phyloP scores from a whole-genome alignment of 306 rosid genomes.

The Canavalia ensiformis region DNA sequence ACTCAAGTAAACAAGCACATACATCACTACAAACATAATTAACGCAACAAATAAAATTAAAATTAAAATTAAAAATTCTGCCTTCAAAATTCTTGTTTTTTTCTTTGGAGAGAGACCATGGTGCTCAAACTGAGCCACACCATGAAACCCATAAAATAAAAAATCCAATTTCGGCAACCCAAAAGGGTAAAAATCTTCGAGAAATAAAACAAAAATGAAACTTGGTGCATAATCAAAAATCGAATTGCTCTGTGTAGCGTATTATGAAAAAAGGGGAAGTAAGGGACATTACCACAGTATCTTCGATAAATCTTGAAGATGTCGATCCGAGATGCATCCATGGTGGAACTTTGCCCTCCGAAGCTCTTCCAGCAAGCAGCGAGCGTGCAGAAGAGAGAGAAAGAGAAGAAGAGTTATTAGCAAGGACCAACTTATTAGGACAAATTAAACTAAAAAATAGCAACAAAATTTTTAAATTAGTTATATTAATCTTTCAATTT shows the following conservation, averaged over 20 bases:
- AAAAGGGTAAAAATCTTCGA: background rate
- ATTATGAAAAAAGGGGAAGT: background rate
- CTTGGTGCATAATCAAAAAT: background rate
- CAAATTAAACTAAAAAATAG: too few relatives aligned
- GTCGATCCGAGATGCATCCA: slow-evolving; percentile 71
- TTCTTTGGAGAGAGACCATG: background rate
- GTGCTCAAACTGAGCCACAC: slow-evolving; percentile 33
- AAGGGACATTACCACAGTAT: slow-evolving; percentile 63
- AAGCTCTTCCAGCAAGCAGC: slow-evolving; percentile 47
- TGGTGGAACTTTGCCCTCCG: slow-evolving; percentile 53
- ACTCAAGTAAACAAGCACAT: slow-evolving; percentile 38
- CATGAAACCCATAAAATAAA: slow-evolving; percentile 18
- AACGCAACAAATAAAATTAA: background rate
- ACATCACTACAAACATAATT: slow-evolving; percentile 27
- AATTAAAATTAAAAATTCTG: background rate
- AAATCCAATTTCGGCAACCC: slow-evolving; percentile 6
- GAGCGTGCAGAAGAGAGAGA: slow-evolving; percentile 37
- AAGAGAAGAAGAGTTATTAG: background rate
- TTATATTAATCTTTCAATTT: too few relatives aligned
- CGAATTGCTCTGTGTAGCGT: background rate
- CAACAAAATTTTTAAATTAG: too few relatives aligned
- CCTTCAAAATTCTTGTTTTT: background rate
- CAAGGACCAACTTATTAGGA: too few relatives aligned
- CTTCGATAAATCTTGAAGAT: slow-evolving; percentile 76
- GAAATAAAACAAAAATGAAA: background rate